These are phyloP conservation scores for Hygrophorus russula DNA, from an alignment of 768 basidiomycete genomes.

Conservation along the genomic window DNA sequence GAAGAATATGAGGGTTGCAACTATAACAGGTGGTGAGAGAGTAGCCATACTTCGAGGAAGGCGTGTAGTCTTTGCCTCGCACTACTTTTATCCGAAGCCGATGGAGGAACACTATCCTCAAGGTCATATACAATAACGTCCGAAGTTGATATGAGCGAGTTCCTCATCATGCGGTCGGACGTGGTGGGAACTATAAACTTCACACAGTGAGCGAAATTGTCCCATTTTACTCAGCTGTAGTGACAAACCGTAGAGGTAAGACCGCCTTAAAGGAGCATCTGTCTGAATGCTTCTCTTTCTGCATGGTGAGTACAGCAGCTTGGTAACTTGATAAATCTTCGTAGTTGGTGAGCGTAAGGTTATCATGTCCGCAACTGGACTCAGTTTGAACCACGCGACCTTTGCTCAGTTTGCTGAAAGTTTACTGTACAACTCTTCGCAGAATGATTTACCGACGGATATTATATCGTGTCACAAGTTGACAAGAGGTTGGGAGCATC, in stretches of 20 bases:
- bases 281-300: not conserved
- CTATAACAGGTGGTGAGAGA: not conserved
- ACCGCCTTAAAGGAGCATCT: not conserved
- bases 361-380: too few species aligned
- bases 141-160: conserved; percentile 50
- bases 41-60: conserved; percentile 41
- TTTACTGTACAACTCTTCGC: too few species aligned
- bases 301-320: too few species aligned
- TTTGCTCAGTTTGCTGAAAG: too few species aligned
- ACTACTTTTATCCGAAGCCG: conserved; percentile 45
- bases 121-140: conserved; percentile 83
- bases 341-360: too few species aligned
- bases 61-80: conserved; percentile 43
- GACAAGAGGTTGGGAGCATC: too few species aligned
- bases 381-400: too few species aligned
- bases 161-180: conserved; percentile 71
- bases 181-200: conserved; percentile 53
- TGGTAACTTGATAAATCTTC: too few species aligned
- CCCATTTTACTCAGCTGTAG: too few species aligned
- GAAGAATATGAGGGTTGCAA: conserved; percentile 1
- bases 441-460: too few species aligned
- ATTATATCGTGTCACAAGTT: too few species aligned
- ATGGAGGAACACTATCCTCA: conserved; percentile 75
- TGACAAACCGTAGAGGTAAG: conserved; percentile 1
- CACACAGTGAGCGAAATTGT: not conserved